Conservation (phyloP, 345 rosid genomes). For the Toxicodendron radicans region DNA sequence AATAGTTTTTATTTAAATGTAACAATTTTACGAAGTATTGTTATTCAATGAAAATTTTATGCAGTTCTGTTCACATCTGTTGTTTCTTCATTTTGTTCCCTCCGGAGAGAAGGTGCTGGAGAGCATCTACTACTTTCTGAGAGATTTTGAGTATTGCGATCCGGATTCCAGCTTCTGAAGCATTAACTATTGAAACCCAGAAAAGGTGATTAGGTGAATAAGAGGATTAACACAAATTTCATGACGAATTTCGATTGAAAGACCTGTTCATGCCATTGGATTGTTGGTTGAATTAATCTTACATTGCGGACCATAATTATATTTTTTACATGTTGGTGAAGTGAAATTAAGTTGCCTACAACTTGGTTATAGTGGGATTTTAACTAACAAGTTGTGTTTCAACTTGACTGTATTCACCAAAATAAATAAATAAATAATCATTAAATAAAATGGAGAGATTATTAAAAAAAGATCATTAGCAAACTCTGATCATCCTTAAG, state of each 20-base stretch:
- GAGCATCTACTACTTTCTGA: too few relatives aligned
- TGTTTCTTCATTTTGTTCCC: too few relatives aligned
- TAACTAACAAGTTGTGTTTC: background rate
- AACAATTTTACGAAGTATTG: background rate
- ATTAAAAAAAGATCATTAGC: slow-evolving; percentile 14
- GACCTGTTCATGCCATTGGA: too few relatives aligned
- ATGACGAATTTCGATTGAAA: too few relatives aligned
- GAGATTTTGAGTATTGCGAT: too few relatives aligned
- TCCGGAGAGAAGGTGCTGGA: too few relatives aligned
- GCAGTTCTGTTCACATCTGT: too few relatives aligned
- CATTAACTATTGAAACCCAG: too few relatives aligned
- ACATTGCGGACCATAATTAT: background rate
- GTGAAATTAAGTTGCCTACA: background rate
- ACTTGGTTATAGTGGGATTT: background rate
- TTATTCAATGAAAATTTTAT: background rate
- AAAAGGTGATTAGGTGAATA: too few relatives aligned
- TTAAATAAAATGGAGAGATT: background rate
- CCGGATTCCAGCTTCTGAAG: too few relatives aligned
- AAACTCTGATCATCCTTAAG: slow-evolving; percentile 9
- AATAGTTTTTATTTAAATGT: background rate
- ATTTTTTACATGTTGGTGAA: background rate
- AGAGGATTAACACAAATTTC: too few relatives aligned
- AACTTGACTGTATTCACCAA: background rate
- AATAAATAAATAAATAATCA: too few relatives aligned
- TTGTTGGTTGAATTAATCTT: background rate